Base-by-base conservation (phyloP, 2,329 filamentous ascomycete genomes). In the Ceratocystiopsis minuta region DNA sequence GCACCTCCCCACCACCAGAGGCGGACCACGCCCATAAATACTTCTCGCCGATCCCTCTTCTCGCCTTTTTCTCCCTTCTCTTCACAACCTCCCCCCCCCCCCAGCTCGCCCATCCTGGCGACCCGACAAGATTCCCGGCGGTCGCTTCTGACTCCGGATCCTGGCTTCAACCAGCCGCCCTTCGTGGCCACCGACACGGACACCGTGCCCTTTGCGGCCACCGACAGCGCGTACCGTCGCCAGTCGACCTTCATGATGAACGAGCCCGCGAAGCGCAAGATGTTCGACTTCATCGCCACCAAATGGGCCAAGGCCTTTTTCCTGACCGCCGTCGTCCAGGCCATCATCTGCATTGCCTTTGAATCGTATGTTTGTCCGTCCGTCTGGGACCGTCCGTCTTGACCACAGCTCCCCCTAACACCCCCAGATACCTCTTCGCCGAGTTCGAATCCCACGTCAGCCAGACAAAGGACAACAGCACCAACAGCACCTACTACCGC, bases 301-400 rank as follows among this genome's bases (percentile, higher is more conserved):
- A 74, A 70, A 54, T 98, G 90, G 88, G 86, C 87, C 15, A 88
- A 85, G 68, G 66, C 75, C 47, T 96, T 96, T 57, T 75, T 92
- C 61, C 58, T 75, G 48, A 70, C 81, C 33, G 77, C 83, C 33
- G 60, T 79, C 37, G 48, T 82, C 44, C 90, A 98, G 66, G 82
- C 85, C 48, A 61, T 80, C 46, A 70, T 92, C 42, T 82, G 83
- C 48, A 70, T 96, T 50, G 78, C 71, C 18, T 79, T 95, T 49
- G 88, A 98, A 68, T 74, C 80, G 84, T 94, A 70, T 57, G 83
- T 44, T 39, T 9, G 13, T 24, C 24, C 2, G 17, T 36, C n/a
- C 36, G 10, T 13, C 10, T n/a, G n/a, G n/a, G n/a, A n/a, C n/a
- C n/a, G 17, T 17, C 4, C 14, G 16, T n/a, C 36, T 32, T 20